Conservation (phyloP, 306 rosid species). For the Calophaca sinica region DNA sequence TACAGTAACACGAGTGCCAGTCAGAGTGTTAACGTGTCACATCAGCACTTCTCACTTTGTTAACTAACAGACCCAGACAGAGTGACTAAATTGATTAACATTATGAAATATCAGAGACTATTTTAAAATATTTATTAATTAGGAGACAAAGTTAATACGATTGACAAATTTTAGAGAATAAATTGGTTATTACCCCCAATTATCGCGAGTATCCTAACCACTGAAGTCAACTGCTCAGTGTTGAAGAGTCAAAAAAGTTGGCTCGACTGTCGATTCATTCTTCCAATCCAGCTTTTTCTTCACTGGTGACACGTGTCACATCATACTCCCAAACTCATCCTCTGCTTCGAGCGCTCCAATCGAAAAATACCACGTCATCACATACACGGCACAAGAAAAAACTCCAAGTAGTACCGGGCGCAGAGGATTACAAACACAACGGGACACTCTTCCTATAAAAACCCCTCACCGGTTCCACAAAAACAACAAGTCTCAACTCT, state of each 20-base stretch:
- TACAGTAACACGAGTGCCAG: no score
- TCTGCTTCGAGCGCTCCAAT: not conserved
- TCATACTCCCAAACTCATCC: not conserved
- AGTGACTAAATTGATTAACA: no score
- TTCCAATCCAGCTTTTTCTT: not conserved
- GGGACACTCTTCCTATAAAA: constrained; percentile 2
- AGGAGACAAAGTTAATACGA: no score
- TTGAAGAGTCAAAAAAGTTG: not conserved
- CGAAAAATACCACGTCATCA: not conserved
- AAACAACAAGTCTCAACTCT: not conserved
- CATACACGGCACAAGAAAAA: not conserved
- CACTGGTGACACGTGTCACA: not conserved
- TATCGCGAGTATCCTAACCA: no score
- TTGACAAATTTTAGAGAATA: no score
- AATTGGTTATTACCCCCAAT: no score
- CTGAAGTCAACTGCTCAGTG: no score
- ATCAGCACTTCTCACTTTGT: no score
- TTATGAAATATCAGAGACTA: no score
- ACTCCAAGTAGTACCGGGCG: not conserved
- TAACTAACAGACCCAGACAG: no score
- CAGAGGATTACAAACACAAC: not conserved
- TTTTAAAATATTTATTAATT: no score
- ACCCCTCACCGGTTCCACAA: not conserved
- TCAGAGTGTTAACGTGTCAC: no score
- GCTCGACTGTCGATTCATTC: not conserved